These are phyloP conservation scores for Croton setiger DNA, from an alignment of 441 rosid genomes.

Conservation along the genomic window DNA sequence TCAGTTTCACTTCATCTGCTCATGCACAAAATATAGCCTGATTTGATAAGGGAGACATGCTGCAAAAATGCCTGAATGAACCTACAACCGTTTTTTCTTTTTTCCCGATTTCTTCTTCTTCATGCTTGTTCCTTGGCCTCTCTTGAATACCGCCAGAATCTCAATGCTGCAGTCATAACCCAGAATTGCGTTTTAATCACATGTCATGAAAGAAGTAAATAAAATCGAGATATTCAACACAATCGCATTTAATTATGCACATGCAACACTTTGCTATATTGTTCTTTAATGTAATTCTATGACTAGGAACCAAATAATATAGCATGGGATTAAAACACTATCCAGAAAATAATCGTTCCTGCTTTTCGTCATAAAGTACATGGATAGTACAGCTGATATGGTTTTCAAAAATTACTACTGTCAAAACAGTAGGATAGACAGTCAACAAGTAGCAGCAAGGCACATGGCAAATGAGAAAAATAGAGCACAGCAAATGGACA, in stretches of 20 bases:
- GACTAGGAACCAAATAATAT: no score
- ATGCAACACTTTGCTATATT: neutral
- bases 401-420: neutral
- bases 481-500: neutral
- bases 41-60: conserved; percentile 5
- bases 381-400: neutral
- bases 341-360: neutral
- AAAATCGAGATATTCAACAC: neutral
- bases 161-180: conserved; percentile 65
- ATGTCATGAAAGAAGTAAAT: neutral
- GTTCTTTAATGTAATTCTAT: no score
- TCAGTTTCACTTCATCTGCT: conserved; percentile 16
- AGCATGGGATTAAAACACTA: neutral
- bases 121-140: conserved; percentile 34
- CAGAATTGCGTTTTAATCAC: conserved; percentile 17
- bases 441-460: neutral
- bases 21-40: neutral
- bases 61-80: neutral
- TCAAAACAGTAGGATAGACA: neutral
- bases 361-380: neutral
- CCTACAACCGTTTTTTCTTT: conserved; percentile 36
- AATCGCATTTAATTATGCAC: neutral
- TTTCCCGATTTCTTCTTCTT: conserved; percentile 75
- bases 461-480: neutral
- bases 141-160: conserved; percentile 78